phyloP scores from a whole-genome alignment of 768 basidiomycete species.

The Mrakia hoshinonis region DNA sequence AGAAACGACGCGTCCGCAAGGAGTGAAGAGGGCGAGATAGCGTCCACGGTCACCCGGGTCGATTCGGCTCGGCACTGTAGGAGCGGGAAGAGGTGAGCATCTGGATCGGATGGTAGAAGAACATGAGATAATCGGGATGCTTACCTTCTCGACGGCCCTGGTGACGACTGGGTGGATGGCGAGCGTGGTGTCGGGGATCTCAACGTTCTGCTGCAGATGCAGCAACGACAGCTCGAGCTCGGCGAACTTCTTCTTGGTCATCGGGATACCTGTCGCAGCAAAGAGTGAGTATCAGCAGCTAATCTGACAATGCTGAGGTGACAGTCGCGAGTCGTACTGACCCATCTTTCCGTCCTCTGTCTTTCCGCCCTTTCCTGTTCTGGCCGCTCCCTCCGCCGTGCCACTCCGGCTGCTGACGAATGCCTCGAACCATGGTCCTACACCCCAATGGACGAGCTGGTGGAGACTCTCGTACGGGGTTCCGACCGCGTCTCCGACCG shows the following conservation, averaged over 20 bases:
- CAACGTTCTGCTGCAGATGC: slow-evolving; percentile 96
- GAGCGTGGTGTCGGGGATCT: slow-evolving; percentile 93
- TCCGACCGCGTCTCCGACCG: slow-evolving; percentile 3
- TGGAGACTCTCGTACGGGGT: slow-evolving; percentile 88
- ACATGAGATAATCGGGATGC: background rate
- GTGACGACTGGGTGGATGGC: slow-evolving; percentile 84
- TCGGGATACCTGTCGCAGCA: slow-evolving; percentile 86
- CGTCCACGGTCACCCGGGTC: slow-evolving; percentile 54
- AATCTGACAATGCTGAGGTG: background rate
- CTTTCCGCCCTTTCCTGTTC: slow-evolving; percentile 25
- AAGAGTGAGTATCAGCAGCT: background rate
- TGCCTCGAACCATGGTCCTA: slow-evolving; percentile 97
- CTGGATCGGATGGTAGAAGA: background rate
- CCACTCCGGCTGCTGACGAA: slow-evolving; percentile 62
- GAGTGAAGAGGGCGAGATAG: slow-evolving; percentile 64
- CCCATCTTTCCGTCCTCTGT: slow-evolving; percentile 67
- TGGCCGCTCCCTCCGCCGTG: slow-evolving; percentile 50
- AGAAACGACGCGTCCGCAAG: slow-evolving; percentile 84
- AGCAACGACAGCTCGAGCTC: slow-evolving; percentile 88
- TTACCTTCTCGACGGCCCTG: slow-evolving; percentile 62
- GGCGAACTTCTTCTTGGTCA: slow-evolving; percentile 98
- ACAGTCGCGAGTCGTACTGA: slow-evolving; percentile 31
- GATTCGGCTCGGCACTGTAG: slow-evolving; percentile 46
- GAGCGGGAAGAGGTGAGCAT: background rate
- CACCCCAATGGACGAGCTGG: slow-evolving; percentile 85